Evolutionary conservation across 2,329 filamentous ascomycete species (phyloP), one percentile per base, ranked within the genome.

Genomic region (Cordyceps javanica): DNA sequence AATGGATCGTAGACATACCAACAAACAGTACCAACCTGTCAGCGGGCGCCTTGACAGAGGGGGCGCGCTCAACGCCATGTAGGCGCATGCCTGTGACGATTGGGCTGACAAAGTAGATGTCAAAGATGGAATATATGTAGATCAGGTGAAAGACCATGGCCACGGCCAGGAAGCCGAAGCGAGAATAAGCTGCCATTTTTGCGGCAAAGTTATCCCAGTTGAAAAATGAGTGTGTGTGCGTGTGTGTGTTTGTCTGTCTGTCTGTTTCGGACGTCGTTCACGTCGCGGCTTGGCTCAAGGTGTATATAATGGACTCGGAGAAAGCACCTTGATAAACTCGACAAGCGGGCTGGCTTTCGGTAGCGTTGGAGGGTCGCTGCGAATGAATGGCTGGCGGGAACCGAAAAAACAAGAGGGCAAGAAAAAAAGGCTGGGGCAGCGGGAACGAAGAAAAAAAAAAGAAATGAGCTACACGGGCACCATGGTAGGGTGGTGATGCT

Each of bases 81-180:
- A 91, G 82, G 67, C 82, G 85, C 94, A 99, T 99, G 69, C 94
- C 94, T 77, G 88, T 89, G 56, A 97, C 94, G 65, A 99, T 94
- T 23, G 94, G 94, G 70, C 91, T 97, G 69, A 97, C 91, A 70
- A 99, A 99, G 75, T 99, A 97, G 62, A 97, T 94, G 72, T 97
- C 92, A 75, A 99, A 99, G 68, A 97, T 97, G 60, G 91, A 96
- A 70, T 88, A 89, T 58, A 96, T 88, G 72, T 99, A 99, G 63
- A 96, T 83, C 55, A 97, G 72, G 74, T 99, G 95, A 71, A 99
- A 99, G 60, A 93, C 76, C 69, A 97, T 82, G 65, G 94, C 94
- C 69, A 96, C 83, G 70, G 88, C 86, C 72, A 97, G 75, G 71
- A 99, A 97, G 69, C 87, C 87, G 68, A 89, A 83, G 69, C 92